phyloP scores from a whole-genome alignment of 73 alveolate genomes.

The Blepharisma japonicum region DNA sequence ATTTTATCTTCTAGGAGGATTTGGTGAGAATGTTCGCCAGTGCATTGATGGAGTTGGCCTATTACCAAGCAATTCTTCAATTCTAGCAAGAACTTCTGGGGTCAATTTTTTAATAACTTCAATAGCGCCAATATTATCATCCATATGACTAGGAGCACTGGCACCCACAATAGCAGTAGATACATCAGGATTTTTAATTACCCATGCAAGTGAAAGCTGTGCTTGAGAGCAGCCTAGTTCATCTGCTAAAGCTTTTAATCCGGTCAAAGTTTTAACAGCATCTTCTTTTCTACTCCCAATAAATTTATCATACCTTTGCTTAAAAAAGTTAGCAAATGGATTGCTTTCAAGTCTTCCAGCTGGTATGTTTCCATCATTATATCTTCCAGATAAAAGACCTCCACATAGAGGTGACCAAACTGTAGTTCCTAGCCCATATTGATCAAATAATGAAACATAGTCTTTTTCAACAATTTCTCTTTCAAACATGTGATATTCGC shows the following conservation, averaged over 20 bases:
- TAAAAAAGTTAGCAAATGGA: no score
- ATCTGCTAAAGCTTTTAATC: conserved; percentile 29
- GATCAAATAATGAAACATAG: conserved; percentile 65
- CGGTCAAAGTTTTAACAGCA: conserved; percentile 31
- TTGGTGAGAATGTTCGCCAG: neutral
- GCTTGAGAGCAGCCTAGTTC: conserved; percentile 33
- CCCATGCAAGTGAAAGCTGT: conserved; percentile 41
- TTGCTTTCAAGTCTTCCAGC: conserved; percentile 37
- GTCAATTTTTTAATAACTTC: conserved; percentile 33
- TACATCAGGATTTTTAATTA: conserved; percentile 29
- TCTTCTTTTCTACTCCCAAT: conserved; percentile 7
- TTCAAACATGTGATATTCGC: conserved; percentile 78
- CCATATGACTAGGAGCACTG: neutral
- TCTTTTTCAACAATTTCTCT: conserved; percentile 90
- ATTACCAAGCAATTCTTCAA: conserved; percentile 24
- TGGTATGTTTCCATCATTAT: conserved; percentile 85
- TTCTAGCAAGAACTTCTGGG: conserved; percentile 20
- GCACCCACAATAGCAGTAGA: conserved; percentile 30
- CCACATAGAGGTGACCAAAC: conserved; percentile 87
- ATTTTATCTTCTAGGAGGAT: no score
- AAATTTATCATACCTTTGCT: no score
- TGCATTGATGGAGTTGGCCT: conserved; percentile 8
- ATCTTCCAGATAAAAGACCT: conserved; percentile 94
- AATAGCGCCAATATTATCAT: conserved; percentile 30
- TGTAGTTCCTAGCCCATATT: conserved; percentile 83